These are phyloP conservation scores for Sphagnum contortum DNA, from an alignment of 225 moss, liverwort and hornwort genomes.

Conservation along the genomic window DNA sequence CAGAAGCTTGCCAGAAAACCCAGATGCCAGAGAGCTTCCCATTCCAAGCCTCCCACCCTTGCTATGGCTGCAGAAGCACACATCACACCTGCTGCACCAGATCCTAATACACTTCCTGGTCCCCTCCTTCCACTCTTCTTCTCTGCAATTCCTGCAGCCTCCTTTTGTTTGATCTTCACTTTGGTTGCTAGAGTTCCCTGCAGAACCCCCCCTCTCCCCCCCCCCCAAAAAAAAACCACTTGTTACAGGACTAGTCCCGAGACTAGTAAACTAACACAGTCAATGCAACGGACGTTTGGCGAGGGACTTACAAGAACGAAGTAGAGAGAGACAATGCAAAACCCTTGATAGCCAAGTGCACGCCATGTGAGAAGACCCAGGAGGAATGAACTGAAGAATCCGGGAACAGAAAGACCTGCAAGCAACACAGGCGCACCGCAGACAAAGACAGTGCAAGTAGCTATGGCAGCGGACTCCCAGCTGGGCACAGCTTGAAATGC, in stretches of 20 bases:
- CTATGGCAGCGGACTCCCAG: slow-evolving; percentile 28
- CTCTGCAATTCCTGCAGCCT: slow-evolving; percentile 50
- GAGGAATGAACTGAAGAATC: slow-evolving; percentile 26
- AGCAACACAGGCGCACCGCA: slow-evolving; percentile 26
- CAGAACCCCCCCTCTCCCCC: background rate
- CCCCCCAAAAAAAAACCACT: no score
- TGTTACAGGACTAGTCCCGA: no score
- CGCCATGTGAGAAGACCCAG: slow-evolving; percentile 47
- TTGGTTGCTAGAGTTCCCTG: slow-evolving; percentile 49
- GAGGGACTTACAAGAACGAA: slow-evolving; percentile 21
- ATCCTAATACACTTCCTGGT: slow-evolving; percentile 40
- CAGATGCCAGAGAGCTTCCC: slow-evolving; percentile 32
- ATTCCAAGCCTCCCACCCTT: slow-evolving; percentile 27
- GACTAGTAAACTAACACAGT: background rate
- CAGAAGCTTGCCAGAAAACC: slow-evolving; percentile 48
- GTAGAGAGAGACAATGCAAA: slow-evolving; percentile 23
- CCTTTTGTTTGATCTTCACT: slow-evolving; percentile 41
- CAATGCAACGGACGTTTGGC: background rate
- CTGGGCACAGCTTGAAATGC: slow-evolving; percentile 30
- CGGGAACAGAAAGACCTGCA: slow-evolving; percentile 26
- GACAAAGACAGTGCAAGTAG: slow-evolving; percentile 21
- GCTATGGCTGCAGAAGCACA: slow-evolving; percentile 30
- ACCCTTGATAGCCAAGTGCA: slow-evolving; percentile 34
- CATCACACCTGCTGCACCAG: slow-evolving; percentile 34
- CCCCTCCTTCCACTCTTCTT: slow-evolving; percentile 46